Conservation (phyloP, 441 rosid species). For the Populus hybrid region DNA sequence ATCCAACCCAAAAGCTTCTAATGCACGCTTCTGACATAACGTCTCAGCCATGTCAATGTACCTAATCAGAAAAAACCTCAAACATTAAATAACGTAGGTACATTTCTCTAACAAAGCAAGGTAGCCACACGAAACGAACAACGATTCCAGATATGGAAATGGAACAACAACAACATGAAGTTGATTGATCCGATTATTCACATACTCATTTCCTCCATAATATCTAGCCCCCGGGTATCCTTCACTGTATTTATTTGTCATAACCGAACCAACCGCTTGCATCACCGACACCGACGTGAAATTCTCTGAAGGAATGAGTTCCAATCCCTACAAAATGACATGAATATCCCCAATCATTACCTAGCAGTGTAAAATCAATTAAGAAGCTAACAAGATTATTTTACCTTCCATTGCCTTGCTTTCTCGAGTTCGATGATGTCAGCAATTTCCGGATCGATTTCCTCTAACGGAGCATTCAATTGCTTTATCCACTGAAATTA, state of each 20-base stretch:
- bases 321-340: constrained; percentile 57
- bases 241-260: constrained; percentile 96
- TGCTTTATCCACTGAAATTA: constrained; percentile 75
- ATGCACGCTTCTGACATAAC: constrained; percentile 86
- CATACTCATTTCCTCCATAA: constrained; percentile 97
- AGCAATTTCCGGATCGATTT: constrained; percentile 79
- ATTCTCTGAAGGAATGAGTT: constrained; percentile 92
- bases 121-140: background rate
- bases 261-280: constrained; percentile 96
- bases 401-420: constrained; percentile 96
- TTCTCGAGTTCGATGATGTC: constrained; percentile 92
- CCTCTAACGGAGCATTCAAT: constrained; percentile 73
- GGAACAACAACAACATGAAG: background rate
- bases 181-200: background rate
- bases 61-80: constrained; percentile 36
- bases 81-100: background rate
- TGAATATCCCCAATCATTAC: constrained; percentile 11
- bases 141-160: background rate
- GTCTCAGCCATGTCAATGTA: constrained; percentile 96
- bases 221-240: constrained; percentile 97
- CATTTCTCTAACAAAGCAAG: background rate
- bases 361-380: background rate
- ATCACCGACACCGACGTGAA: constrained; percentile 87
- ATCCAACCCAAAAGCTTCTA: constrained; percentile 82
- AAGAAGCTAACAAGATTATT: background rate